A percentile compares a stretch with the other conserved stretches of the same genome.
Evolutionary conservation across 345 rosid genomes (phyloP).

Genomic region (Acer campestre): DNA sequence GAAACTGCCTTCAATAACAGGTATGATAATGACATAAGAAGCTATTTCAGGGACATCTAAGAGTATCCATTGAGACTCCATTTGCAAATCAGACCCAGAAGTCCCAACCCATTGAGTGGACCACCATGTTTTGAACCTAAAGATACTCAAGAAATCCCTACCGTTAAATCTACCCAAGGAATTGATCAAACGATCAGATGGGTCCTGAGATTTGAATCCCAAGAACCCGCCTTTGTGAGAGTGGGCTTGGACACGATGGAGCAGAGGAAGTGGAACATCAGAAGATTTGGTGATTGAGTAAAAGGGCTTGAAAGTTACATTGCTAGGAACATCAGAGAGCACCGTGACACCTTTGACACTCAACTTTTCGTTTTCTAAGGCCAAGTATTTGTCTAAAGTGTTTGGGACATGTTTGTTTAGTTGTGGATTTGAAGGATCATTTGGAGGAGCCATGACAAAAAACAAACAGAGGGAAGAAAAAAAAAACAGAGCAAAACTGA

Average conservation of each 20-base stretch:
- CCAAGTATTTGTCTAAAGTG: constrained; percentile 31
- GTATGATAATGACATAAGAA: constrained; percentile 61
- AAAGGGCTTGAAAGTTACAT: constrained; percentile 57
- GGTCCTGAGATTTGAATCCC: constrained; percentile 52
- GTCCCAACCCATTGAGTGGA: constrained; percentile 80
- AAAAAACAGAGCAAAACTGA: neutral
- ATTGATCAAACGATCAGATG: constrained; percentile 48
- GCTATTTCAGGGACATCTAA: constrained; percentile 60
- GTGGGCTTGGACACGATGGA: constrained; percentile 49
- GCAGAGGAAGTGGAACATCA: constrained; percentile 56
- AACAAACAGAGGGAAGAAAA: constrained; percentile 16
- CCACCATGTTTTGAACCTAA: constrained; percentile 94
- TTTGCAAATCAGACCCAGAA: constrained; percentile 78
- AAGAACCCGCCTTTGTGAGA: constrained; percentile 68
- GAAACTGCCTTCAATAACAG: constrained; percentile 67
- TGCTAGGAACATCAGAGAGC: constrained; percentile 68
- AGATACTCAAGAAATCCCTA: constrained; percentile 61
- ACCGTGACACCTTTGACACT: constrained; percentile 50
- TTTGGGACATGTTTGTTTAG: constrained; percentile 19
- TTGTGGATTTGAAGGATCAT: constrained; percentile 34
- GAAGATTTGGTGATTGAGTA: constrained; percentile 37
- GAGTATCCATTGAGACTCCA: constrained; percentile 82
- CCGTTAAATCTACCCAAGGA: constrained; percentile 64
- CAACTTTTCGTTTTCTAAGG: constrained; percentile 47
- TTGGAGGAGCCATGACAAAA: constrained; percentile 62